A percentile compares a stretch with the other conserved stretches of the same genome.
Evolutionary conservation across 768 basidiomycete species (phyloP).

Genomic region (Mycena indigotica): DNA sequence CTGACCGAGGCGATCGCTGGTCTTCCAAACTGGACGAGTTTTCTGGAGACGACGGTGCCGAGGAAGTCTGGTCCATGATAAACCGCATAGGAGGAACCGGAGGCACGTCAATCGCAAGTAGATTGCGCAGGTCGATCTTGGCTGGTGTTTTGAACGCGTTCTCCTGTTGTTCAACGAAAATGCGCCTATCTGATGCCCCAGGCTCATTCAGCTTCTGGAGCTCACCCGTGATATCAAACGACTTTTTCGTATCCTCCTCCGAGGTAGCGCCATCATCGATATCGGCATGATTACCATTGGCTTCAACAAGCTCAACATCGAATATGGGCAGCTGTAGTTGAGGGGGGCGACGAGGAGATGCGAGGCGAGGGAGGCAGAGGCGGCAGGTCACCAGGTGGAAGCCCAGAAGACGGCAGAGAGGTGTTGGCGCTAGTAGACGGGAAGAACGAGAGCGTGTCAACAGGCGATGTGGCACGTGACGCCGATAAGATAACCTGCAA

Average conservation of each 20-base stretch:
- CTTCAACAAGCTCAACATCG: constrained; percentile 48
- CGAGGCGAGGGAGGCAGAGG: constrained; percentile 21
- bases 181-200: constrained; percentile 65
- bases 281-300: constrained; percentile 42
- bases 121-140: constrained; percentile 57
- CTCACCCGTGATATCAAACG: constrained; percentile 85
- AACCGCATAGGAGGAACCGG: constrained; percentile 56
- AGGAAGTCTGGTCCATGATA: constrained; percentile 1
- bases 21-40: constrained; percentile 23
- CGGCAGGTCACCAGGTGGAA: constrained; percentile 29
- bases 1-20: constrained; percentile 16
- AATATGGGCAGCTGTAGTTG: constrained; percentile 39
- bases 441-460: constrained; percentile 42
- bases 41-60: no score
- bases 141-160: constrained; percentile 78
- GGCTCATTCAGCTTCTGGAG: constrained; percentile 69
- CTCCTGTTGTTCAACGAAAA: constrained; percentile 84
- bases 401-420: constrained; percentile 40
- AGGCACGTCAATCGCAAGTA: constrained; percentile 44
- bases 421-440: constrained; percentile 15
- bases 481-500: constrained; percentile 60
- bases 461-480: constrained; percentile 36
- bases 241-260: constrained; percentile 73
- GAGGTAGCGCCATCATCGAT: constrained; percentile 42
- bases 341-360: no score